Percentiles rank a stretch among this genome's conserved stretches.
These are phyloP conservation scores for Lentinus polychrous DNA, from an alignment of 1,284 basidiomycete genomes.

Conservation along the genomic window DNA sequence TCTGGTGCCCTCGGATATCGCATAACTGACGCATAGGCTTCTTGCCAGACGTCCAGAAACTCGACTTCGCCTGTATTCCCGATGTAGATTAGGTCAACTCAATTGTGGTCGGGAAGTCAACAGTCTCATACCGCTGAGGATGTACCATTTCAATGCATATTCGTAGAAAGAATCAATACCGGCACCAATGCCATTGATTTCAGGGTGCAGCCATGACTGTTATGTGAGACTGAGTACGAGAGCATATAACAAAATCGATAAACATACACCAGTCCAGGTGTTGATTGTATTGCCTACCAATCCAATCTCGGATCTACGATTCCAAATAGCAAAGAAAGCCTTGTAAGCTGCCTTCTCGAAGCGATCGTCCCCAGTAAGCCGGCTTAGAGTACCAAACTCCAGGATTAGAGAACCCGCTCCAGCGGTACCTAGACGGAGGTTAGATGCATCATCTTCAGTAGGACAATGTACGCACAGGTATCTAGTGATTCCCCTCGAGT, in stretches of 20 bases:
- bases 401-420: slow-evolving; percentile 88
- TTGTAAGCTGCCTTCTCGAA: slow-evolving; percentile 82
- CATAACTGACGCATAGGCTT: slow-evolving; percentile 86
- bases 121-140: slow-evolving; percentile 67
- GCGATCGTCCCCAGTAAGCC: slow-evolving; percentile 79
- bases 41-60: slow-evolving; percentile 89
- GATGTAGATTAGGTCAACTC: background rate
- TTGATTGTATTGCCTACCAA: slow-evolving; percentile 88
- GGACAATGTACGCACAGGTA: slow-evolving; percentile 54
- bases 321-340: slow-evolving; percentile 91
- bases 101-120: background rate
- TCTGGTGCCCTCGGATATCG: slow-evolving; percentile 74
- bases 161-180: slow-evolving; percentile 94
- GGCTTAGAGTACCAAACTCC: slow-evolving; percentile 87
- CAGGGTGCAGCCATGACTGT: slow-evolving; percentile 66
- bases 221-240: background rate
- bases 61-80: slow-evolving; percentile 65
- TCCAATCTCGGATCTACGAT: slow-evolving; percentile 74
- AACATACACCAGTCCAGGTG: slow-evolving; percentile 65
- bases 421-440: slow-evolving; percentile 59
- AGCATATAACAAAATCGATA: background rate
- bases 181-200: slow-evolving; percentile 79
- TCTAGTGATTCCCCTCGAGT: slow-evolving; percentile 64
- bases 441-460: too few species aligned
- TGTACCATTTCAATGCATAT: slow-evolving; percentile 86